A percentile compares a stretch with the other conserved stretches of the same genome.
Conservation (phyloP, 2,329 filamentous ascomycete genomes). For the Torrubiella hemipterigena region DNA sequence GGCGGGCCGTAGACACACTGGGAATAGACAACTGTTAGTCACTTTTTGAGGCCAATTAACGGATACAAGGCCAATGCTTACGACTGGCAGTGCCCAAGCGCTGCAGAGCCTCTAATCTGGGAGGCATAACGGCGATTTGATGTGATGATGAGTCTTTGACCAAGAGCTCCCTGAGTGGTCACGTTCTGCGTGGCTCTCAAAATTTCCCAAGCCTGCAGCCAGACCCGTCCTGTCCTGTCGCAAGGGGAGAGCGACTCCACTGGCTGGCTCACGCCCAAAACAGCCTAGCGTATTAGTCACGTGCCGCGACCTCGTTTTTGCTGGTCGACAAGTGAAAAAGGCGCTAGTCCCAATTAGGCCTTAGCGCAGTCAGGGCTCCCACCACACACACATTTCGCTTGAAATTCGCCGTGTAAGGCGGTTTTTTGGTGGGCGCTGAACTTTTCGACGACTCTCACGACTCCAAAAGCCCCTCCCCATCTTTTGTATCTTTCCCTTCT, state of each 20-base stretch:
- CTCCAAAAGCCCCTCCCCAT: slow-evolving; percentile 12
- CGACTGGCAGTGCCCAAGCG: slow-evolving; percentile 48
- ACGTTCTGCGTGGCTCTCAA: slow-evolving; percentile 17
- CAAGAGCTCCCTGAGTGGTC: slow-evolving; percentile 7
- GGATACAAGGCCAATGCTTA: slow-evolving; percentile 27
- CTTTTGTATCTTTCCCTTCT: slow-evolving; percentile 13
- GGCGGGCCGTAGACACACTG: slow-evolving; percentile 50
- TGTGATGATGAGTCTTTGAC: slow-evolving; percentile 2
- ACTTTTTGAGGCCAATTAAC: too few species aligned
- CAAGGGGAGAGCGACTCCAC: not conserved
- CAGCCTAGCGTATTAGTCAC: slow-evolving; percentile 16
- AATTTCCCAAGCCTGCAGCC: slow-evolving; percentile 17
- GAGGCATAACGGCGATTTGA: slow-evolving; percentile 44
- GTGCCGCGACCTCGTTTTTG: slow-evolving; percentile 13
- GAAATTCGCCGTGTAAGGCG: slow-evolving; percentile 28
- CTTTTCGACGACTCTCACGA: slow-evolving; percentile 14
- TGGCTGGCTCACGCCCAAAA: slow-evolving; percentile 4
- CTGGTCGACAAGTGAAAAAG: not conserved
- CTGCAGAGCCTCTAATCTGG: slow-evolving; percentile 49
- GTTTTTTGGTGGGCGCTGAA: slow-evolving; percentile 19
- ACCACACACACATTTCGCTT: slow-evolving; percentile 26
- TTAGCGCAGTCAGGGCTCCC: slow-evolving; percentile 22
- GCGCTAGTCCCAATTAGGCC: slow-evolving; percentile 10
- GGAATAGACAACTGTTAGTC: slow-evolving; percentile 11
- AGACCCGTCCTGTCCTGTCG: not conserved